A percentile compares a stretch with the other conserved stretches of the same genome.
Evolutionary conservation across 192 early-diverging fungal species (phyloP).

Genomic region (Coemansia asiatica): DNA sequence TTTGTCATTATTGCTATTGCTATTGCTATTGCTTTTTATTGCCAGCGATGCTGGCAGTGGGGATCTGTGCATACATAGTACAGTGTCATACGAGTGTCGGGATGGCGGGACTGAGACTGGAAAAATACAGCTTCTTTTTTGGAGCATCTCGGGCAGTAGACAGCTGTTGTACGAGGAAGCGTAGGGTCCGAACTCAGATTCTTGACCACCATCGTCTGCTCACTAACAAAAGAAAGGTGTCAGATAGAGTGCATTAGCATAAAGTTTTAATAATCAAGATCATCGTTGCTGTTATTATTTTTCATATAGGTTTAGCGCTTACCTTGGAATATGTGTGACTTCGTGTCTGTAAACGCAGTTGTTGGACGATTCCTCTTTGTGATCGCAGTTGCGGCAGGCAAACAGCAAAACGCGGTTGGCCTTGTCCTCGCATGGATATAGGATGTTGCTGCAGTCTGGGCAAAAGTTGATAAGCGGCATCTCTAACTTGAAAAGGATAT

Average conservation of each 20-base stretch:
- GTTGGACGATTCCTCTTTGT: constrained; percentile 69
- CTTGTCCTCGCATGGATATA: constrained; percentile 76
- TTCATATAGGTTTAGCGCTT: constrained; percentile 1
- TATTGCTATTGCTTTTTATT: no score
- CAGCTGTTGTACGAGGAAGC: constrained; percentile 63
- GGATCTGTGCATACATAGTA: constrained; percentile 76
- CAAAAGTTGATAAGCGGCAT: constrained; percentile 55
- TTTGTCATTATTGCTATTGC: constrained; percentile 25
- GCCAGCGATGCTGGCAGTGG: constrained; percentile 73
- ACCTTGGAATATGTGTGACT: constrained; percentile 60
- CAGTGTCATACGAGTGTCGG: constrained; percentile 75
- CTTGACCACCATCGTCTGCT: constrained; percentile 73
- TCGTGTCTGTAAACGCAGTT: constrained; percentile 75
- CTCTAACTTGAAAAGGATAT: no score
- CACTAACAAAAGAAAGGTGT: constrained; percentile 41
- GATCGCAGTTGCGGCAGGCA: constrained; percentile 78
- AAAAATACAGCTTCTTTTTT: constrained; percentile 71
- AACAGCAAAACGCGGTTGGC: constrained; percentile 58
- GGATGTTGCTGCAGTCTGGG: constrained; percentile 69
- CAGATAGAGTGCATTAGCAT: no score
- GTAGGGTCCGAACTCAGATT: constrained; percentile 76
- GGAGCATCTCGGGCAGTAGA: constrained; percentile 63
- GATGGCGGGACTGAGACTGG: constrained; percentile 68
- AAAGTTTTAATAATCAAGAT: no score
- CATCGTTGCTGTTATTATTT: no score